Evolutionary conservation across 2,329 filamentous ascomycete genomes (phyloP), one percentile per base, ranked within the genome.

Genomic region (Aspergillus puulaauensis): DNA sequence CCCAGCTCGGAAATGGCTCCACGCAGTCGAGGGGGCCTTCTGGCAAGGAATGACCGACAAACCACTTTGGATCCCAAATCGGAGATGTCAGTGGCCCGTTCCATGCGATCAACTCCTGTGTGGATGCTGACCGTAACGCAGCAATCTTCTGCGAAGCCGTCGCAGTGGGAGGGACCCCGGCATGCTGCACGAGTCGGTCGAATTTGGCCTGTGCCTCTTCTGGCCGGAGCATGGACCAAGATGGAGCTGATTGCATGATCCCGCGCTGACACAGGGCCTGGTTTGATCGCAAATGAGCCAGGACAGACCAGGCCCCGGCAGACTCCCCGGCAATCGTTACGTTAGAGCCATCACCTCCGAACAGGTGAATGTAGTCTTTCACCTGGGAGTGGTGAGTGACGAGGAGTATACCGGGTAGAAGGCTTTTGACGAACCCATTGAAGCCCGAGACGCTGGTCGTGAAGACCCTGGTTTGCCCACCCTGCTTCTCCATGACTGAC

Each of bases 241-340:
- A 31, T 14, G 46, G 27, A 7, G 50, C 37, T 12, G 50, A 52
- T 39, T 39, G 31, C 23, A 52, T 39, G 35, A 52, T 19, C 19
- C 37, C 50, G 9, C 50, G 35, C 9, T 43, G 50, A 12, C 21
- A 52, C 12, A 52, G 37, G 14, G 50, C 19, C 11, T 39, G 31
- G 37, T 52, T 40, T 39, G 50, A 41, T 12, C 31, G 31, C 4
- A 52, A 37, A 52, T 52, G 50, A 24, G 31, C 35, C 9, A 43
- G 50, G 35, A 39, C 50, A 24, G 50, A 52, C 50, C 50, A 52
- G n/a, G 50, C 50, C 7, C 50, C 50, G 21, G 50, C 50, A 17
- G 50, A 52, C 31, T 52, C 31, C 14, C 50, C 50, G 35, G 37
- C 37, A 27, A 43, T 39, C 23, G 50, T 52, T 9, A 52, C 37